Conservation (phyloP, 805 yeast species). For the Danielozyma ontarioensis region DNA sequence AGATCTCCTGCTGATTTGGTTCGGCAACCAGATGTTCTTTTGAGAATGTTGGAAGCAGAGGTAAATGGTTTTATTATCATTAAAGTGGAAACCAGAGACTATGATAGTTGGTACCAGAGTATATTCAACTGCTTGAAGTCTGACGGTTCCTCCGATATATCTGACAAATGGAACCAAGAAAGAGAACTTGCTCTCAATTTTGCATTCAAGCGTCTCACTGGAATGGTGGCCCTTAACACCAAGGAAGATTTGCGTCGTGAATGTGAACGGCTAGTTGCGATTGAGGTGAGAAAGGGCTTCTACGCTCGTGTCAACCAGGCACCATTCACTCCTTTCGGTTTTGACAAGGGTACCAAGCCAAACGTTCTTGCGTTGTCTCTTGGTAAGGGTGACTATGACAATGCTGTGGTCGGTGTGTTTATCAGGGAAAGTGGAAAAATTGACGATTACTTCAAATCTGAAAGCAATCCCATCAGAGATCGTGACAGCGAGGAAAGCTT, state of each 20-base stretch:
- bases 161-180: constrained; percentile 75
- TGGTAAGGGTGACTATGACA: constrained; percentile 81
- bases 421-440: constrained; percentile 79
- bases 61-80: constrained; percentile 65
- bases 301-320: constrained; percentile 82
- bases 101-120: constrained; percentile 35
- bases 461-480: constrained; percentile 55
- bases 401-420: constrained; percentile 80
- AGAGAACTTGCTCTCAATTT: constrained; percentile 62
- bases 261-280: constrained; percentile 66
- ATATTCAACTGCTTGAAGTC: constrained; percentile 54
- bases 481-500: constrained; percentile 39
- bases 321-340: constrained; percentile 79
- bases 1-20: constrained; percentile 73
- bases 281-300: constrained; percentile 66
- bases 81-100: constrained; percentile 50
- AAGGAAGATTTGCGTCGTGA: constrained; percentile 76
- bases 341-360: constrained; percentile 77
- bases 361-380: constrained; percentile 75
- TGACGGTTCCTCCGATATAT: constrained; percentile 71
- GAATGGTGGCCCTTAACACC: constrained; percentile 65
- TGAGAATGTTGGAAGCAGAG: constrained; percentile 93
- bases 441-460: constrained; percentile 72
- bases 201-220: constrained; percentile 64
- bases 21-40: constrained; percentile 70